These are phyloP conservation scores for Cercophora scortea DNA, from an alignment of 495 filamentous ascomycete genomes.

Conservation along the genomic window DNA sequence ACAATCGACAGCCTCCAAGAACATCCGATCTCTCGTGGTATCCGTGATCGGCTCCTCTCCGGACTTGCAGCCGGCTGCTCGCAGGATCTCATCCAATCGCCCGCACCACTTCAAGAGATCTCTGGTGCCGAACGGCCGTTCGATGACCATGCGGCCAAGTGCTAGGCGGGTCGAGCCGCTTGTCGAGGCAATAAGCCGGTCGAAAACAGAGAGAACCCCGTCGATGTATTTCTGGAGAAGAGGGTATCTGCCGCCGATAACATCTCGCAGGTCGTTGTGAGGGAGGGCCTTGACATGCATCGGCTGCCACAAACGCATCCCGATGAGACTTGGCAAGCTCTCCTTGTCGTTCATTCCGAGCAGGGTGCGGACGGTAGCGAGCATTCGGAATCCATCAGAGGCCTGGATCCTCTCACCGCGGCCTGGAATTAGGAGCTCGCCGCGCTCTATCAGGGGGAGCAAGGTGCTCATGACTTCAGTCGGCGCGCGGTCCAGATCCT, in stretches of 20 bases:
- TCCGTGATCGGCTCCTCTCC: constrained; percentile 70
- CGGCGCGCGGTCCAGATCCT: constrained; percentile 94
- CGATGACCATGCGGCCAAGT: constrained; percentile 46
- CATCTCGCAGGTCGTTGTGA: constrained; percentile 63
- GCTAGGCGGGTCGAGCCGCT: constrained; percentile 43
- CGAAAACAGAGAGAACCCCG: constrained; percentile 69
- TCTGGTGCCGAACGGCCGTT: constrained; percentile 59
- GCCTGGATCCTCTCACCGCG: constrained; percentile 80
- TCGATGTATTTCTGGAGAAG: constrained; percentile 60
- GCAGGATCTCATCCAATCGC: constrained; percentile 55
- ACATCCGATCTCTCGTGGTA: constrained; percentile 70
- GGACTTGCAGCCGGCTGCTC: constrained; percentile 53
- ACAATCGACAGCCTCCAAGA: constrained; percentile 82
- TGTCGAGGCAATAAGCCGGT: constrained; percentile 48
- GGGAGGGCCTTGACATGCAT: constrained; percentile 60
- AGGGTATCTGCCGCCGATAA: constrained; percentile 62
- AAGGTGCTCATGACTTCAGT: constrained; percentile 88
- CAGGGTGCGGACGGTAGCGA: constrained; percentile 80
- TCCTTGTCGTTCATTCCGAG: constrained; percentile 65
- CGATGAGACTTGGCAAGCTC: constrained; percentile 53
- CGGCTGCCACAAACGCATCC: constrained; percentile 72
- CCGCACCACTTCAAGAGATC: constrained; percentile 88
- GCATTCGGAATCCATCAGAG: constrained; percentile 74
- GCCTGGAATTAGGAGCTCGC: constrained; percentile 79
- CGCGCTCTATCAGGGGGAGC: constrained; percentile 79